Evolutionary conservation across 2,329 filamentous ascomycete genomes (phyloP).

Genomic region (Periconia macrospinosa): DNA sequence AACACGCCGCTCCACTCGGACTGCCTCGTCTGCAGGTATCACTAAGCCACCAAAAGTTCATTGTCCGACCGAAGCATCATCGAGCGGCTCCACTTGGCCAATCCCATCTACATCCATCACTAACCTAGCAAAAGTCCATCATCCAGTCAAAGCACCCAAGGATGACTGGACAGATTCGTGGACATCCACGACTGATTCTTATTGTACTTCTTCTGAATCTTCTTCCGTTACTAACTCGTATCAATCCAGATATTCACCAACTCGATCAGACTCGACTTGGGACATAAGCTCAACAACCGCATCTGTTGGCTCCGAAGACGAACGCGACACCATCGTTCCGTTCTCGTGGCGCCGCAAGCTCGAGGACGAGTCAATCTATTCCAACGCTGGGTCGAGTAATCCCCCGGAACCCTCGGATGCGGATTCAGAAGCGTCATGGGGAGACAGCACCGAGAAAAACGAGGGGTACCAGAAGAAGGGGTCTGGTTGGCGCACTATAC

Average conservation of each 20-base stretch:
- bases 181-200: neutral
- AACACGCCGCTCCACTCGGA: too few relatives aligned
- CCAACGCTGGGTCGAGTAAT: conserved; percentile 1
- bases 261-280: neutral
- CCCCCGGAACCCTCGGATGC: conserved; percentile 2
- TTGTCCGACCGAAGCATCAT: too few relatives aligned
- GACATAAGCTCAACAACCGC: neutral
- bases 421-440: neutral
- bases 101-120: too few relatives aligned
- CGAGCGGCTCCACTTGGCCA: too few relatives aligned
- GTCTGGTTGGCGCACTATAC: conserved; percentile 2
- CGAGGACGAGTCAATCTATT: conserved; percentile 6
- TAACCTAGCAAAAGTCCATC: too few relatives aligned
- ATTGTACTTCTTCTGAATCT: neutral
- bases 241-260: neutral
- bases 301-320: neutral
- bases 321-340: neutral
- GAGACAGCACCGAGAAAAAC: neutral
- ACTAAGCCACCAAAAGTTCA: too few relatives aligned
- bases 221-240: neutral
- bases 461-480: too few relatives aligned
- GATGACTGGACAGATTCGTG: neutral
- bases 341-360: conserved; percentile 9
- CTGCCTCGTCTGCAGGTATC: too few relatives aligned
- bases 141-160: too few relatives aligned